Base-by-base conservation (phyloP, 1,284 basidiomycete genomes). In the Malassezia globosa region DNA sequence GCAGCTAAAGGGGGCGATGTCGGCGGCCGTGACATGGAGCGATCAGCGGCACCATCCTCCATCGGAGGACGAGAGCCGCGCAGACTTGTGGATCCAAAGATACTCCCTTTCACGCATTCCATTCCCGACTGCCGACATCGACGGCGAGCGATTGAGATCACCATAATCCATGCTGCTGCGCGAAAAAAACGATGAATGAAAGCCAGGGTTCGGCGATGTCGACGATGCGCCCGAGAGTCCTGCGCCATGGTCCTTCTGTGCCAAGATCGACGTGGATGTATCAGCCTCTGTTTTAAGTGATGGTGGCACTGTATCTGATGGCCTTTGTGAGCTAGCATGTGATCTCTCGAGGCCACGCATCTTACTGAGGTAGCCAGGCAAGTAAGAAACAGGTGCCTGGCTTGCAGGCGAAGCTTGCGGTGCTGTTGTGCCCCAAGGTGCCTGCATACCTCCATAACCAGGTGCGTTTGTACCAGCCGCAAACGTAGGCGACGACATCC, bases 101-200 rank as follows among this genome's bases (percentile, higher is more conserved):
- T 62, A 45, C 62, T 64, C 34, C 50, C 50, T 38, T n/a, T 60
- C 60, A 26, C 59, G 57, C 21, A 39, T 53, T 24, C 56, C 54
- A 46, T 24, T 51, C 53, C 13, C 49, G 51, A 4, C 46, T 47
- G 56, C 21, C 54, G 51, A 7, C 48, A 43, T 5, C 50, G 50
- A 36, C 49, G 44, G 14, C 37, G 53, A 46, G 23, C 41, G 37
- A 13, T 7, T 22, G 2, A 52, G 49, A 21, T 51, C 52, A 16
- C 54, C 54, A 11, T 23, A n/a, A n/a, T 43, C 41, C 29, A 43
- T 8, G 21, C 41, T 43, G 18, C 54, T 56, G 14, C 54, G 59
- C 42, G 53, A 48, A 49, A 64, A 64, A 38, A 64, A 64, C 35
- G 53, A 59, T 24, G 62, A 64, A 45, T 54, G 57, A 48, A 64